These are phyloP conservation scores for Fusarium chuoi DNA, from an alignment of 2,329 filamentous ascomycete species.

Conservation along the genomic window DNA sequence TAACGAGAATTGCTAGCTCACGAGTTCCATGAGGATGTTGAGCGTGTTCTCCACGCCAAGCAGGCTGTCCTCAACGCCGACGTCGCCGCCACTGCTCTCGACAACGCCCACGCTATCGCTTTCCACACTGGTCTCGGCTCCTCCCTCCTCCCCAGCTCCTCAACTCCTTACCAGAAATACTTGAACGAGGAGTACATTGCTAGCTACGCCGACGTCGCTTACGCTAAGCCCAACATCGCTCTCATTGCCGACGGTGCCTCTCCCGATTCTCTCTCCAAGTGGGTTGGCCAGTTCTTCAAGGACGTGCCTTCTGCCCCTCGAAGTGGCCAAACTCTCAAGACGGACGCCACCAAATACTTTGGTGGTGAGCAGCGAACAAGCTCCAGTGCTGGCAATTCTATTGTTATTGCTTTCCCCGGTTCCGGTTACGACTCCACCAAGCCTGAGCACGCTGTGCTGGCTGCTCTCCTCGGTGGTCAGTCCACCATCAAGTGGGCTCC, in stretches of 20 bases:
- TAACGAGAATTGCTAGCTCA: constrained; percentile 67
- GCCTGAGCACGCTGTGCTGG: constrained; percentile 88
- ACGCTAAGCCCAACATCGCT: constrained; percentile 90
- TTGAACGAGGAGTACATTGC: constrained; percentile 79
- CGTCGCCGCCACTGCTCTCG: constrained; percentile 76
- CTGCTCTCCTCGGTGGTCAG: constrained; percentile 88
- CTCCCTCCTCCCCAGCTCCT: constrained; percentile 77
- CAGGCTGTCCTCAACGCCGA: constrained; percentile 77
- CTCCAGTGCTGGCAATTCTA: constrained; percentile 79
- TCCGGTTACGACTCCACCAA: constrained; percentile 85
- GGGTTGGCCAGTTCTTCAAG: constrained; percentile 93
- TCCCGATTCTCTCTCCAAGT: constrained; percentile 81
- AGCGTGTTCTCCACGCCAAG: constrained; percentile 78
- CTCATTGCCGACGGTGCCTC: constrained; percentile 90
- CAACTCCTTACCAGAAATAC: constrained; percentile 81
- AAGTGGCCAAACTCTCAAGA: constrained; percentile 64
- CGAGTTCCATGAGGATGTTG: constrained; percentile 90
- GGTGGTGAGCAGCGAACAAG: constrained; percentile 94
- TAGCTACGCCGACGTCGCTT: constrained; percentile 81
- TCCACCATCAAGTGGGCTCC: constrained; percentile 95
- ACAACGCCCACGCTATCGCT: constrained; percentile 85
- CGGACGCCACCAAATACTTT: constrained; percentile 82
- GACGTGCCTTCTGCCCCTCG: constrained; percentile 67
- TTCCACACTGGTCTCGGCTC: constrained; percentile 94
- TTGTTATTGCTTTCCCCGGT: constrained; percentile 93